Evolutionary conservation across 2,329 filamentous ascomycete genomes (phyloP).

Genomic region (Trichoderma harzianum): DNA sequence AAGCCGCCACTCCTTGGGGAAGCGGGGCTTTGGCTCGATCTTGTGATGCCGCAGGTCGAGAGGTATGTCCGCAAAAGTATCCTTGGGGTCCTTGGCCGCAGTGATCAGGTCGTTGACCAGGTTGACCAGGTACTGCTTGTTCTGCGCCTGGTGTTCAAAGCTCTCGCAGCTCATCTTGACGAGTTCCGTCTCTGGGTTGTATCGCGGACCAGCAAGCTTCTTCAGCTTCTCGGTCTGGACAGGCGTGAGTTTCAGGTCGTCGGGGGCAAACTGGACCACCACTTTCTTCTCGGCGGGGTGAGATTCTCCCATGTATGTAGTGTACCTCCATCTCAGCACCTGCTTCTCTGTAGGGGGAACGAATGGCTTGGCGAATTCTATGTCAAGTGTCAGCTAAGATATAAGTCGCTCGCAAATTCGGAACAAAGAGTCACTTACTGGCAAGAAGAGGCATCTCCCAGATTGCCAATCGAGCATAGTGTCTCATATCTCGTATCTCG

Average conservation of each 20-base stretch:
- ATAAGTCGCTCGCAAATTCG: background rate
- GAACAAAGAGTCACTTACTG: slow-evolving; percentile 50
- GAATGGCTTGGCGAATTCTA: slow-evolving; percentile 83
- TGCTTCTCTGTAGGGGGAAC: slow-evolving; percentile 62
- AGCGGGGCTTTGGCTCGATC: slow-evolving; percentile 62
- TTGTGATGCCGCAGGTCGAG: slow-evolving; percentile 86
- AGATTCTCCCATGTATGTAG: slow-evolving; percentile 88
- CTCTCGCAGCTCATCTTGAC: slow-evolving; percentile 90
- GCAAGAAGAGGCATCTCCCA: slow-evolving; percentile 95
- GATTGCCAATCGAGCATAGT: slow-evolving; percentile 81
- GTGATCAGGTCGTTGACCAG: slow-evolving; percentile 68
- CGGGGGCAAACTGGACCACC: slow-evolving; percentile 80
- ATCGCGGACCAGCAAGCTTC: slow-evolving; percentile 81
- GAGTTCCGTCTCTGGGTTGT: slow-evolving; percentile 77
- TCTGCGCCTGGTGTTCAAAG: slow-evolving; percentile 86
- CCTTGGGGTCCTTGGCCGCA: slow-evolving; percentile 72
- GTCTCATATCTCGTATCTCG: slow-evolving; percentile 79
- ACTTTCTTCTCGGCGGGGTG: slow-evolving; percentile 94
- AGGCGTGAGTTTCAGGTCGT: slow-evolving; percentile 66
- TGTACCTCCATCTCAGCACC: slow-evolving; percentile 91
- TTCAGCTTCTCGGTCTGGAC: slow-evolving; percentile 74
- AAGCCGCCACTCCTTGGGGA: slow-evolving; percentile 81
- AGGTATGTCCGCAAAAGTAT: slow-evolving; percentile 85
- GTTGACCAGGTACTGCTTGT: slow-evolving; percentile 91
- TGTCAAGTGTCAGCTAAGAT: background rate